phyloP scores from a whole-genome alignment of 352 stramenopile species.

The Globisporangium viniferum region DNA sequence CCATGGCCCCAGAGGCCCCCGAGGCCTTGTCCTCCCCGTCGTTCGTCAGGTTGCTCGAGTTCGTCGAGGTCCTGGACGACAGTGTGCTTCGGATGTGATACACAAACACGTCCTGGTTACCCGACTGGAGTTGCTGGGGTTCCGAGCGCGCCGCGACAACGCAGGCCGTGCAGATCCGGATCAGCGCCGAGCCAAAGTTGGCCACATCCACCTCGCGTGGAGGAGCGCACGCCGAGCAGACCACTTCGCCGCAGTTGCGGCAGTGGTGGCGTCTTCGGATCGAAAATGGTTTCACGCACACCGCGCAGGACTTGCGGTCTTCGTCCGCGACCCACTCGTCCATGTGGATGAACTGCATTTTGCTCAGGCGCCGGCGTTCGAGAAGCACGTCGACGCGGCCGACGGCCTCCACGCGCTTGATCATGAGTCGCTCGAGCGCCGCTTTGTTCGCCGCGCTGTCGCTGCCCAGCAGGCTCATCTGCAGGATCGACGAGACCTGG shows the following conservation, averaged over 20 bases:
- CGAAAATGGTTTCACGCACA: constrained; percentile 66
- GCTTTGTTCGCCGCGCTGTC: constrained; percentile 25
- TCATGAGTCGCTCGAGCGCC: constrained; percentile 47
- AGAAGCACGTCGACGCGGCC: constrained; percentile 47
- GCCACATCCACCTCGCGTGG: constrained; percentile 44
- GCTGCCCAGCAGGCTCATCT: constrained; percentile 37
- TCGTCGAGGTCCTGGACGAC: constrained; percentile 29
- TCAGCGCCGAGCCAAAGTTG: constrained; percentile 26
- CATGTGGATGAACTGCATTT: constrained; percentile 46
- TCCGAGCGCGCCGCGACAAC: constrained; percentile 41
- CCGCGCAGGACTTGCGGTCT: constrained; percentile 50
- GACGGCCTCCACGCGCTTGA: constrained; percentile 42
- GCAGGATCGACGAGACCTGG: constrained; percentile 62
- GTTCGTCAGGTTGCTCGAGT: constrained; percentile 21
- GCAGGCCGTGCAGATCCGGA: constrained; percentile 68
- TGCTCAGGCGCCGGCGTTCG: constrained; percentile 53
- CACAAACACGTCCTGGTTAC: constrained; percentile 36
- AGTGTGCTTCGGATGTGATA: constrained; percentile 34
- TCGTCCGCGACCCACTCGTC: constrained; percentile 60
- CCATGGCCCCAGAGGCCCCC: background rate
- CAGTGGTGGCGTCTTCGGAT: constrained; percentile 64
- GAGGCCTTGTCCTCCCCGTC: constrained; percentile 1
- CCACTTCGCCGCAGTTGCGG: constrained; percentile 69
- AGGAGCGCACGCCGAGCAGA: constrained; percentile 65
- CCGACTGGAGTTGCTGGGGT: constrained; percentile 7